Conservation (phyloP, 306 rosid species). For the Quercus suber region DNA sequence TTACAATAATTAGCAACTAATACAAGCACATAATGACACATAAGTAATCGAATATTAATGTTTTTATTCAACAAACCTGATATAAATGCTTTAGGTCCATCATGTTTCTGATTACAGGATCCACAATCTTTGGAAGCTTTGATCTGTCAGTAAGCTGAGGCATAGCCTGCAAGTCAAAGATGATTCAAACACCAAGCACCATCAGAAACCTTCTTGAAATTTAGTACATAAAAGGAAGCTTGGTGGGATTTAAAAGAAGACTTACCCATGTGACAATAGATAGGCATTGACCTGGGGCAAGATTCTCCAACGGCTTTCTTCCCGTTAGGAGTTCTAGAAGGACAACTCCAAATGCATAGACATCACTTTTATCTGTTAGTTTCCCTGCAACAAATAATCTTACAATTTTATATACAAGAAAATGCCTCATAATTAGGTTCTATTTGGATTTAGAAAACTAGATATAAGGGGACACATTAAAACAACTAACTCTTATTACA, state of each 20-base stretch:
- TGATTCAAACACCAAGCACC: constrained; percentile 6
- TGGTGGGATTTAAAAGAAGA: constrained; percentile 8
- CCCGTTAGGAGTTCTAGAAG: constrained; percentile 84
- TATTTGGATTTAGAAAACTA: neutral
- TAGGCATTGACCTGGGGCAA: constrained; percentile 50
- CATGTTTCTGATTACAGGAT: constrained; percentile 67
- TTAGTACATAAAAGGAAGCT: constrained; percentile 8
- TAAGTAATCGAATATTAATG: neutral
- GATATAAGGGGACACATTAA: neutral
- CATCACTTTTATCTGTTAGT: constrained; percentile 88
- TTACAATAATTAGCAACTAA: constrained; percentile 8
- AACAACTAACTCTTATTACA: neutral
- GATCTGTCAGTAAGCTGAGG: constrained; percentile 88
- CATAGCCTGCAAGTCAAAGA: constrained; percentile 69
- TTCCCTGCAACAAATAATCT: constrained; percentile 51
- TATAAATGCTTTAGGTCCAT: constrained; percentile 95
- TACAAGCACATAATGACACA: neutral
- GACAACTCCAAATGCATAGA: constrained; percentile 86
- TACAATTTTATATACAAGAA: neutral
- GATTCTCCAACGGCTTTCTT: constrained; percentile 63
- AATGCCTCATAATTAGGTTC: neutral
- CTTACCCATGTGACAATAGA: constrained; percentile 85
- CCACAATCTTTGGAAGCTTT: constrained; percentile 75
- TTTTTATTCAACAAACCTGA: constrained; percentile 54
- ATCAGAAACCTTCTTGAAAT: constrained; percentile 12